Evolutionary conservation across 2,329 filamentous ascomycete genomes (phyloP).

Genomic region (Colletotrichum sojae): DNA sequence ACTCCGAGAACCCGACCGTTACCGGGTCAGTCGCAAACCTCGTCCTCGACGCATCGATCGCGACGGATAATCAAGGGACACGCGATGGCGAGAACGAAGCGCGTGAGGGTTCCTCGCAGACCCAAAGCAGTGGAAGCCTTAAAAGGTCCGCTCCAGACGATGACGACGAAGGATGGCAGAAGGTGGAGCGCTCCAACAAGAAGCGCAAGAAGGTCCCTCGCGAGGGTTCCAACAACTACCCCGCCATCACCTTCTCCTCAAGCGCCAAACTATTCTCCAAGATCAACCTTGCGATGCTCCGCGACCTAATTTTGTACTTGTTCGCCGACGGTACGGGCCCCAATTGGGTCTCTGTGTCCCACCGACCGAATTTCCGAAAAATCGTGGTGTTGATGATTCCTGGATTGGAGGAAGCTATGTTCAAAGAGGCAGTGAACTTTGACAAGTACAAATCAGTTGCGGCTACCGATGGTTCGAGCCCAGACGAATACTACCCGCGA

Average conservation of each 20-base stretch:
- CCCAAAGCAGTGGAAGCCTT: conserved; percentile 56
- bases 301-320: conserved; percentile 76
- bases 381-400: conserved; percentile 94
- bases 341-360: conserved; percentile 74
- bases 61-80: conserved; percentile 3
- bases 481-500: conserved; percentile 73
- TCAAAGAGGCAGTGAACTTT: conserved; percentile 73
- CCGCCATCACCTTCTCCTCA: conserved; percentile 70
- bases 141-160: conserved; percentile 64
- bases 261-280: conserved; percentile 72
- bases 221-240: conserved; percentile 69
- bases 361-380: conserved; percentile 78
- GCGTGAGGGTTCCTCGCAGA: conserved; percentile 39
- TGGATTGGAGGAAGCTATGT: conserved; percentile 91
- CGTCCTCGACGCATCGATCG: background rate
- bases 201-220: conserved; percentile 74
- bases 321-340: conserved; percentile 76
- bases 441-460: conserved; percentile 56
- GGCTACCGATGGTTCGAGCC: conserved; percentile 53
- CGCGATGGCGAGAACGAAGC: background rate
- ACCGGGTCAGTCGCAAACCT: background rate
- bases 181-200: conserved; percentile 67
- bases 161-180: conserved; percentile 67
- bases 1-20: too few species aligned
- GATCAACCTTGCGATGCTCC: conserved; percentile 74